phyloP scores from a whole-genome alignment of 2,329 filamentous ascomycete genomes.

The Whalleya microplaca region DNA sequence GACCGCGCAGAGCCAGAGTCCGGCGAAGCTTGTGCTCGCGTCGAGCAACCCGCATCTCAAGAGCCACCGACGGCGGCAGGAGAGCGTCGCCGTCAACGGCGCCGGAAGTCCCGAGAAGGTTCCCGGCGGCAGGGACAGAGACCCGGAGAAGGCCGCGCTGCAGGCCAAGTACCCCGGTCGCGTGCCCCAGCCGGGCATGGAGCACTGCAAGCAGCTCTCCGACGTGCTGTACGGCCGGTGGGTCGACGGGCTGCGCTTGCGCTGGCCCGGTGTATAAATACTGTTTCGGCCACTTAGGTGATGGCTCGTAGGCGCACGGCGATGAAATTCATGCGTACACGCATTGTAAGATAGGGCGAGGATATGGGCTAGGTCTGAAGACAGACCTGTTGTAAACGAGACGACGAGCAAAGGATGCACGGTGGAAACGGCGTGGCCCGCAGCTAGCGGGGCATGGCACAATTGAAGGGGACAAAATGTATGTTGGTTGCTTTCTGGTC shows the following conservation, averaged over 20 bases:
- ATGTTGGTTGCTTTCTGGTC: neutral
- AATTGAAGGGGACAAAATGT: neutral
- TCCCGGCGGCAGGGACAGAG: constrained; percentile 45
- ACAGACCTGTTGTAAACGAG: neutral
- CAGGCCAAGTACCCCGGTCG: constrained; percentile 60
- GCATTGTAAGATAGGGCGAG: neutral
- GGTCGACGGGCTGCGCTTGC: constrained; percentile 77
- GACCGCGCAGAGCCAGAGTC: constrained; percentile 49
- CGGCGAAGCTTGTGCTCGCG: constrained; percentile 73
- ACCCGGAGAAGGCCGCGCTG: constrained; percentile 52
- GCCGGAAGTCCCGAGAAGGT: constrained; percentile 32
- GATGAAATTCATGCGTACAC: neutral
- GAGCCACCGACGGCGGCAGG: constrained; percentile 71
- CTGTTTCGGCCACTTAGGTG: neutral
- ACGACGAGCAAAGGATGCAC: neutral
- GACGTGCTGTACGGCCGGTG: constrained; percentile 91
- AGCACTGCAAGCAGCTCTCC: constrained; percentile 86
- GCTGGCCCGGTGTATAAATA: constrained; percentile 58
- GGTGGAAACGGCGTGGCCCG: neutral
- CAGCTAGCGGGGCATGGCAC: neutral
- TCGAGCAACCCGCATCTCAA: constrained; percentile 85
- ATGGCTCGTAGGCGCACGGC: neutral
- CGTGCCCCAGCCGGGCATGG: constrained; percentile 72
- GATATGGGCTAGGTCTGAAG: neutral
- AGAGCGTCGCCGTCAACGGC: constrained; percentile 40